Conservation (phyloP, 2,329 filamentous ascomycete genomes). For the Lasiodiplodia theobromae region DNA sequence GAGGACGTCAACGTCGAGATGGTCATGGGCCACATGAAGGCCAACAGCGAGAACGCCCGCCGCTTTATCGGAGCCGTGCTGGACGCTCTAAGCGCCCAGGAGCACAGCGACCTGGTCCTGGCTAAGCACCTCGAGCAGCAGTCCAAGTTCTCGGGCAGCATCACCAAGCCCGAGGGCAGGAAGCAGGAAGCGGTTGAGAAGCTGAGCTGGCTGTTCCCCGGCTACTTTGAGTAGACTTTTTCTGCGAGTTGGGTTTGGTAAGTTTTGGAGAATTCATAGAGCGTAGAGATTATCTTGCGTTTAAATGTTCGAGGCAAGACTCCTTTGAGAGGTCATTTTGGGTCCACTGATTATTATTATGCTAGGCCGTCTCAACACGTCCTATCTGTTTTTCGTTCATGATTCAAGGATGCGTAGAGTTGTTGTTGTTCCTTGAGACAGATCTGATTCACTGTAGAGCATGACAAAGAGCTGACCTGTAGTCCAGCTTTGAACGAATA, state of each 20-base stretch:
- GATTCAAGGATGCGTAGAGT: not conserved
- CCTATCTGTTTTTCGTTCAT: not conserved
- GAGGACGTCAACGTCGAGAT: conserved; percentile 90
- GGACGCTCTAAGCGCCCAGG: conserved; percentile 80
- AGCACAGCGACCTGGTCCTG: conserved; percentile 75
- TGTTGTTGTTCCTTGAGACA: not conserved
- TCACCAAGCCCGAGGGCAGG: conserved; percentile 80
- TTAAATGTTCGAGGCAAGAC: not conserved
- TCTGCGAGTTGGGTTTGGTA: not conserved
- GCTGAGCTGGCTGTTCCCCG: conserved; percentile 86
- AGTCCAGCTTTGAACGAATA: not conserved
- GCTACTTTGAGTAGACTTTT: conserved; percentile 62
- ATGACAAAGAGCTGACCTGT: not conserved
- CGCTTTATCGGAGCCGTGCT: conserved; percentile 85
- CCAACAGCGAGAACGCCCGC: conserved; percentile 87
- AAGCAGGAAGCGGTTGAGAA: conserved; percentile 77
- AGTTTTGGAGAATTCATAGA: not conserved
- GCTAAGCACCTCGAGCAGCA: conserved; percentile 83
- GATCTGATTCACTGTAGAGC: not conserved
- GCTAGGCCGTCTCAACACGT: not conserved
- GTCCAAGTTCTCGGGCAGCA: conserved; percentile 78
- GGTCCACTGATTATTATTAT: not conserved
- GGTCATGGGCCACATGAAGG: conserved; percentile 96
- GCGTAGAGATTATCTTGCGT: not conserved
- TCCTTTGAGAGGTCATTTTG: not conserved